These are phyloP conservation scores for Phytopythium kandeliae DNA, from an alignment of 352 stramenopile species.

Conservation along the genomic window DNA sequence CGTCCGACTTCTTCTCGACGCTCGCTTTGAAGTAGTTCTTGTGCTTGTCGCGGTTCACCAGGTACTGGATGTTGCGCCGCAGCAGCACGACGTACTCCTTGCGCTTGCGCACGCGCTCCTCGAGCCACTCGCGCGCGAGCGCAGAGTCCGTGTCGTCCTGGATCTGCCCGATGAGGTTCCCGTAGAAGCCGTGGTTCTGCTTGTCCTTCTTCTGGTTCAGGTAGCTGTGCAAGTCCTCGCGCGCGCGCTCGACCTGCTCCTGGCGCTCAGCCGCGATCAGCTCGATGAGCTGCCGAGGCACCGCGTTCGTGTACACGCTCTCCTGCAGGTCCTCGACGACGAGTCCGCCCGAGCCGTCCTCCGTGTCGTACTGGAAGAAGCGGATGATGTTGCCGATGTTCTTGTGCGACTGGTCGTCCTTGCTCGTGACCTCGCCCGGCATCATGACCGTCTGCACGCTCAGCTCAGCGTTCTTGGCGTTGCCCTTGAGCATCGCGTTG, in stretches of 20 bases:
- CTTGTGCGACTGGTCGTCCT: slow-evolving; percentile 76
- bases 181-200: slow-evolving; percentile 78
- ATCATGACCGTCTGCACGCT: slow-evolving; percentile 88
- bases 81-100: slow-evolving; percentile 82
- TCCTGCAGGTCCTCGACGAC: slow-evolving; percentile 85
- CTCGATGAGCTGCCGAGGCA: slow-evolving; percentile 78
- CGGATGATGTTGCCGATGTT: slow-evolving; percentile 88
- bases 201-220: slow-evolving; percentile 86
- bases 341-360: slow-evolving; percentile 69
- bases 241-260: slow-evolving; percentile 72
- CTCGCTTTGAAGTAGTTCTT: slow-evolving; percentile 88
- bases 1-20: slow-evolving; percentile 78
- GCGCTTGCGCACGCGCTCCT: slow-evolving; percentile 65
- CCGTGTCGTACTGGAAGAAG: slow-evolving; percentile 86
- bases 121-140: slow-evolving; percentile 72
- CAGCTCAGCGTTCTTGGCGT: slow-evolving; percentile 75
- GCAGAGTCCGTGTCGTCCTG: slow-evolving; percentile 80
- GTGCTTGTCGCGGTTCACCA: slow-evolving; percentile 85
- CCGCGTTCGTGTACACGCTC: slow-evolving; percentile 69
- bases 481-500: slow-evolving; percentile 57
- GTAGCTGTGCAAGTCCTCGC: slow-evolving; percentile 72
- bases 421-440: slow-evolving; percentile 62
- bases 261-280: slow-evolving; percentile 71
- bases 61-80: slow-evolving; percentile 79
- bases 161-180: slow-evolving; percentile 83